Conservation (phyloP, 306 rosid genomes). For the Citrullus amarus region DNA sequence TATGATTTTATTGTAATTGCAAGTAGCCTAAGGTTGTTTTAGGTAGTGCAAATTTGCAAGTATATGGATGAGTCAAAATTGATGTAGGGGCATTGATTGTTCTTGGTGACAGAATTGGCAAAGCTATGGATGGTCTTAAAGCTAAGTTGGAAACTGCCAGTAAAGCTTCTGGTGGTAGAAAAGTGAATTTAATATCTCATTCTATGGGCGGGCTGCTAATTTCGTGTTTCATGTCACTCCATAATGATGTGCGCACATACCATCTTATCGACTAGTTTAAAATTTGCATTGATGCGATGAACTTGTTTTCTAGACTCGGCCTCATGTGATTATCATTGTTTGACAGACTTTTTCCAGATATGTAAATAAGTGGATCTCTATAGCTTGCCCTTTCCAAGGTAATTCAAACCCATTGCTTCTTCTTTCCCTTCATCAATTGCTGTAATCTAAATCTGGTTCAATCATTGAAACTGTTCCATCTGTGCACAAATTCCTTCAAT, state of each 20-base stretch:
- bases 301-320: not conserved
- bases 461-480: not conserved
- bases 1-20: not conserved
- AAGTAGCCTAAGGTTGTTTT: not conserved
- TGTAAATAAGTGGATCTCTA: slow-evolving; percentile 78
- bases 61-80: not conserved
- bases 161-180: slow-evolving; percentile 88
- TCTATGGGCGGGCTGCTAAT: slow-evolving; percentile 89
- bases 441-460: not conserved
- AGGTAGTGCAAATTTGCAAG: not conserved
- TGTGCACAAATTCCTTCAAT: not conserved
- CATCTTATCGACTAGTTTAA: slow-evolving; percentile 18
- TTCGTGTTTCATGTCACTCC: slow-evolving; percentile 61
- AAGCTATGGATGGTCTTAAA: slow-evolving; percentile 62
- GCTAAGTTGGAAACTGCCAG: slow-evolving; percentile 64
- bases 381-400: slow-evolving; percentile 97
- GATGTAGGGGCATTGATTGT: not conserved
- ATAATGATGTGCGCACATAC: slow-evolving; percentile 47
- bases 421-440: not conserved
- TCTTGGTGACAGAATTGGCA: slow-evolving; percentile 47
- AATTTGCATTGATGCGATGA: not conserved
- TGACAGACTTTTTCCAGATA: slow-evolving; percentile 69
- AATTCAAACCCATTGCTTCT: not conserved
- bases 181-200: slow-evolving; percentile 72
- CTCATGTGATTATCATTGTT: slow-evolving; percentile 19